These are phyloP conservation scores for Hanseniaspora meyeri DNA, from an alignment of 805 yeast genomes.

Conservation along the genomic window DNA sequence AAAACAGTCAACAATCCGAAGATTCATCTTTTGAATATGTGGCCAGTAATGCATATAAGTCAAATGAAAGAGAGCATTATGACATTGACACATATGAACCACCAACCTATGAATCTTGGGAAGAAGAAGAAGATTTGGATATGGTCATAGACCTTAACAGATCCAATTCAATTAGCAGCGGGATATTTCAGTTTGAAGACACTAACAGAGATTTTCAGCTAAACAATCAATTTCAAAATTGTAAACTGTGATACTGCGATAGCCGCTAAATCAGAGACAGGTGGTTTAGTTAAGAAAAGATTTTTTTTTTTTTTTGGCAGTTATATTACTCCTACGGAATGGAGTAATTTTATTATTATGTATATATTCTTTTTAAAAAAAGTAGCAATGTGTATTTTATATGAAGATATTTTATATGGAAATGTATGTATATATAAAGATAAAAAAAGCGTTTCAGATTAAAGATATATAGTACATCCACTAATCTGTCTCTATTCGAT, in stretches of 20 bases:
- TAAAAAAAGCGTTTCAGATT: no score
- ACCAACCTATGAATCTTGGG: slow-evolving; percentile 12
- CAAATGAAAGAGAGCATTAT: slow-evolving; percentile 2
- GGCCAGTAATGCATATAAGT: not conserved
- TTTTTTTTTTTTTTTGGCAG: not conserved
- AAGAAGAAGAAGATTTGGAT: slow-evolving; percentile 12
- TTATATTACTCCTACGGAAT: not conserved
- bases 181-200: slow-evolving; percentile 8
- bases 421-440: not conserved
- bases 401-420: no score
- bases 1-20: not conserved
- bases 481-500: no score
- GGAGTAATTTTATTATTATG: not conserved
- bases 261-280: not conserved
- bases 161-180: slow-evolving; percentile 5
- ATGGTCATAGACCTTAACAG: slow-evolving; percentile 7
- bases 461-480: no score
- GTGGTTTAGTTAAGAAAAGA: not conserved
- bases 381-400: not conserved
- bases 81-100: slow-evolving; percentile 11
- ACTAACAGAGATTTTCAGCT: slow-evolving; percentile 2
- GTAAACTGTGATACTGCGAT: not conserved
- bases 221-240: slow-evolving; percentile 7
- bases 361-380: not conserved
- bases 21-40: not conserved